These are phyloP conservation scores for Albizia julibrissin DNA, from an alignment of 306 rosid genomes.

Conservation along the genomic window DNA sequence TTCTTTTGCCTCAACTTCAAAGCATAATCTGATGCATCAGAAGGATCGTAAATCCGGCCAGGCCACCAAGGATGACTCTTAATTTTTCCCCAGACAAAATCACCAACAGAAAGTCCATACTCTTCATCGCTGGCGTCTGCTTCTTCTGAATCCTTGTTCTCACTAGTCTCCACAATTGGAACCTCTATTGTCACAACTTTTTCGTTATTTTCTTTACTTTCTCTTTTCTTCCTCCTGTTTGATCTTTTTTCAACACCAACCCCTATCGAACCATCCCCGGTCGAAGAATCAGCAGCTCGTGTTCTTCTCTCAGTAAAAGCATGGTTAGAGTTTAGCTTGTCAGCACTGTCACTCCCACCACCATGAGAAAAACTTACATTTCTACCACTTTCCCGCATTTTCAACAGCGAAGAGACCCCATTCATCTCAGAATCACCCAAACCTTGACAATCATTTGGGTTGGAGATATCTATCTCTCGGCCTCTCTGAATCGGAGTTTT, in stretches of 20 bases:
- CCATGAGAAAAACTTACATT: background rate
- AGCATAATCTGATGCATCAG: conserved; percentile 58
- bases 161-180: conserved; percentile 44
- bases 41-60: conserved; percentile 65
- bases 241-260: background rate
- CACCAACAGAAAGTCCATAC: conserved; percentile 53
- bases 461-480: conserved; percentile 18
- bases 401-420: conserved; percentile 44
- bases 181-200: conserved; percentile 40
- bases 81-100: conserved; percentile 83
- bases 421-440: conserved; percentile 49
- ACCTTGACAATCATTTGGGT: conserved; percentile 33
- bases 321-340: conserved; percentile 29
- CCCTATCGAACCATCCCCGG: background rate
- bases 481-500: conserved; percentile 26
- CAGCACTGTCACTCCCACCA: conserved; percentile 27
- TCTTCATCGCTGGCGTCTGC: conserved; percentile 43
- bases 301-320: conserved; percentile 20
- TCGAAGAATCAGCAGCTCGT: conserved; percentile 5
- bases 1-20: conserved; percentile 52
- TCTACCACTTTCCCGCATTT: conserved; percentile 37
- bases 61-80: conserved; percentile 90
- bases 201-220: conserved; percentile 26
- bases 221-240: conserved; percentile 13
- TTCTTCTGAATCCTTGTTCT: conserved; percentile 42